Evolutionary conservation across 2,329 filamentous ascomycete genomes (phyloP).

Genomic region (Emergomyces africanus): DNA sequence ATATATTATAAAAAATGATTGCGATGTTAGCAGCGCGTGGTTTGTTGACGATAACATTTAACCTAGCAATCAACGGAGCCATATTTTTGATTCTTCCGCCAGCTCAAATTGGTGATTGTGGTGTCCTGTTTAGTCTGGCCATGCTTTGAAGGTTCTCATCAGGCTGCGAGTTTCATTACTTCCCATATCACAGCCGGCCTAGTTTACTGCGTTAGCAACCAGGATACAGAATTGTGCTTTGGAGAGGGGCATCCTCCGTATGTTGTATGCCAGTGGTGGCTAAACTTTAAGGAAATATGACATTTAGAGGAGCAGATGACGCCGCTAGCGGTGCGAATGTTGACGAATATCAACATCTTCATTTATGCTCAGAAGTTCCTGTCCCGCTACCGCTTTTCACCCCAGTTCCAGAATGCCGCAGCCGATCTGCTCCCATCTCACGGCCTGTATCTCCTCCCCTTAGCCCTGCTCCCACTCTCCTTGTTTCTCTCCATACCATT

Average conservation of each 20-base stretch:
- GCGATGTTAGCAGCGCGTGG: not conserved
- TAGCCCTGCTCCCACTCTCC: conserved; percentile 8
- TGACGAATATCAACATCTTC: not conserved
- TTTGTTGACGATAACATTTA: not conserved
- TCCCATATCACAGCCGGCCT: not conserved
- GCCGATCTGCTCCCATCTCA: not conserved
- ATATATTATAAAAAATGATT: not conserved
- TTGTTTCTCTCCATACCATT: conserved; percentile 8
- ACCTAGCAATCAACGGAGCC: not conserved
- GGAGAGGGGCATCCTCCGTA: not conserved
- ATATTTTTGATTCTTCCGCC: not conserved
- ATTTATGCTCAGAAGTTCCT: not conserved
- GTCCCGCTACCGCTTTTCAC: conserved; percentile 5
- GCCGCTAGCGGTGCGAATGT: not conserved
- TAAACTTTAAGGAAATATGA: not conserved
- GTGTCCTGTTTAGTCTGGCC: not conserved
- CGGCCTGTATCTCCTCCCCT: conserved; percentile 7
- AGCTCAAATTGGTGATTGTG: not conserved
- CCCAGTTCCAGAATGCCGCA: not conserved
- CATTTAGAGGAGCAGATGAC: not conserved
- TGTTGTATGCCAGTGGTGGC: too few species aligned
- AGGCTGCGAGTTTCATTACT: too few species aligned
- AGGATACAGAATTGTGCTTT: not conserved
- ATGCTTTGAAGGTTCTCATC: not conserved
- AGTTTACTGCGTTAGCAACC: not conserved